Evolutionary conservation across 1,284 basidiomycete genomes (phyloP), one percentile per base, ranked within the genome.

Genomic region (Macrocystidia cucumis): DNA sequence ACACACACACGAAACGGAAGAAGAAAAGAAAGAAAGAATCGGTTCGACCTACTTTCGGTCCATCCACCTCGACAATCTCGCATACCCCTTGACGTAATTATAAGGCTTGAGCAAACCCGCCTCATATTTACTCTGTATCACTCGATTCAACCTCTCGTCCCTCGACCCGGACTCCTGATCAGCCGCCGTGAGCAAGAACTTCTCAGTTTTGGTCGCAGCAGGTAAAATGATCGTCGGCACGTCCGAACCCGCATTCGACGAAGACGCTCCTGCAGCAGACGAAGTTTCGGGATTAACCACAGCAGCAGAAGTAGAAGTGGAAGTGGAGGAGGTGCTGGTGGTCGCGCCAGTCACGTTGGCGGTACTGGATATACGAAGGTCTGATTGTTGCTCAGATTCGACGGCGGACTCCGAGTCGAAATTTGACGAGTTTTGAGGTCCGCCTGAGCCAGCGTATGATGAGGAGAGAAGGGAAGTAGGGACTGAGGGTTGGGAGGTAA

Each of bases 101-200:
- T 96, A 97, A 0, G 95, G 95, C 51, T 91, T 91, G 42, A 98
- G 62, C 27, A 98, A 58, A 0, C 93, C 95, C 1, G 93, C 95
- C 54, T 98, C 93, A 60, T 96, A 97, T 60, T 98, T 98, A 50
- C 89, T 92, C 45, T 88, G 79, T 49, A 98, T 98, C 44, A 98
- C 95, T 41, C 88, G 74, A 40, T 85, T 87, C 25, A 98, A 63
- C 1, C 93, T 80, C 47, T 96, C 89, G 44, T 95, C 89, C 23
- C 93, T 72, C 9, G 91, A 86, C 0, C 93, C 93, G 8, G 85
- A 77, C 30, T 89, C 89, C 54, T 97, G 93, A 58, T 98, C 93
- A 0, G 95, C 95, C 1, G 95, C 93, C 0, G 91, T 96, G 21
- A 98, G 69, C 47, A 97, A 71, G 61, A 96, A 98, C 28, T 74